Percentiles rank a stretch among this genome's conserved stretches.
Conservation (phyloP, 352 stramenopile species). For the Pythium plurisporium region DNA sequence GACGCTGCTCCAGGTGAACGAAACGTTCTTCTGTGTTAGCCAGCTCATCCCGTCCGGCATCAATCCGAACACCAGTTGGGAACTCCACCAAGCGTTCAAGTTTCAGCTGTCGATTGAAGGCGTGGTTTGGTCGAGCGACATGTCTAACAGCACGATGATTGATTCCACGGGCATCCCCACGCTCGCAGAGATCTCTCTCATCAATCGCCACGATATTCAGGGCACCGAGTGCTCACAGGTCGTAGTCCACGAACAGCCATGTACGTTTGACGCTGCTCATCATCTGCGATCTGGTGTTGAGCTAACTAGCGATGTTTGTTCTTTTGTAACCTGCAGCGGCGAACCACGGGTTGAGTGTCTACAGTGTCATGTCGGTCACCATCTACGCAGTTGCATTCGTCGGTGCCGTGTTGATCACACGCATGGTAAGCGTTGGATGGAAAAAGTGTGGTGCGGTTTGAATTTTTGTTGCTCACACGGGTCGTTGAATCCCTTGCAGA, state of each 20-base stretch:
- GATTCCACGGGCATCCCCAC: conserved; percentile 26
- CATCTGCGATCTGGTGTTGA: neutral
- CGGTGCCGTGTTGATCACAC: conserved; percentile 69
- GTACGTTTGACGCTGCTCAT: conserved; percentile 27
- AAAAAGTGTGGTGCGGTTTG: neutral
- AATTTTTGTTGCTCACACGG: neutral
- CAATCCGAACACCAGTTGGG: conserved; percentile 54
- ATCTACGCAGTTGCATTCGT: conserved; percentile 76
- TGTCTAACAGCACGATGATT: conserved; percentile 17
- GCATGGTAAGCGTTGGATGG: conserved; percentile 46
- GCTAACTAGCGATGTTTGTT: neutral
- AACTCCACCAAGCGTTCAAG: conserved; percentile 59
- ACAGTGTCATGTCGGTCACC: conserved; percentile 83
- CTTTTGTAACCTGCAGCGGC: conserved; percentile 7
- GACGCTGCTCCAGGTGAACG: conserved; percentile 45
- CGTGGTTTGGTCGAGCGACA: conserved; percentile 34
- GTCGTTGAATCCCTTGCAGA: conserved; percentile 43
- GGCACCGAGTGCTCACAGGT: conserved; percentile 69
- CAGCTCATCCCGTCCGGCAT: conserved; percentile 61
- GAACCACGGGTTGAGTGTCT: conserved; percentile 62
- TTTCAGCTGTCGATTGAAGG: conserved; percentile 73
- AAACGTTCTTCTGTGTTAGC: conserved; percentile 72
- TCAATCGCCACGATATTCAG: conserved; percentile 44
- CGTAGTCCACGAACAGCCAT: conserved; percentile 53
- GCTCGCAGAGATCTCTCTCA: conserved; percentile 58